phyloP scores from a whole-genome alignment of 768 basidiomycete species.

The Lactarius sanguifluus region DNA sequence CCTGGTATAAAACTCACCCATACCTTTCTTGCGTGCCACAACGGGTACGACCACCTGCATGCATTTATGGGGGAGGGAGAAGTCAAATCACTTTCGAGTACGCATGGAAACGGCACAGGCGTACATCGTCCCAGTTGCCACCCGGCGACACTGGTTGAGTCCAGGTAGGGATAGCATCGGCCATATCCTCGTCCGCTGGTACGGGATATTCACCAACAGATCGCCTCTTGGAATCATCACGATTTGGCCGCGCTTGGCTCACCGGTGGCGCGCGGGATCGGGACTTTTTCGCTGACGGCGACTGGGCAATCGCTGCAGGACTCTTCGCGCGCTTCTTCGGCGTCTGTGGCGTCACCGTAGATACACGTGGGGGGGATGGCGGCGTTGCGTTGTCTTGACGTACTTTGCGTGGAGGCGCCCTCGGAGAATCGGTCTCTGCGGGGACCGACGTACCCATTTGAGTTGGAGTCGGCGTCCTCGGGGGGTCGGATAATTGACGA shows the following conservation, averaged over 20 bases:
- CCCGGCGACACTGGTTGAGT: constrained; percentile 65
- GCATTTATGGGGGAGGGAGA: not conserved
- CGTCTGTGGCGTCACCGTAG: constrained; percentile 27
- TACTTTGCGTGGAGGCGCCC: constrained; percentile 19
- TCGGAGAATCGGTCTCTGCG: constrained; percentile 38
- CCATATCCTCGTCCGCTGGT: constrained; percentile 55
- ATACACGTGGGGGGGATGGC: constrained; percentile 21
- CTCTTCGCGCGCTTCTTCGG: constrained; percentile 49
- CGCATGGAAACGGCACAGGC: constrained; percentile 32
- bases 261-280: constrained; percentile 43
- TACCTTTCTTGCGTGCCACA: constrained; percentile 78
- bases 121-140: constrained; percentile 85
- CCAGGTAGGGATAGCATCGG: constrained; percentile 80
- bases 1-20: constrained; percentile 67
- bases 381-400: constrained; percentile 26
- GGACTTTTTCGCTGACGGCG: constrained; percentile 38
- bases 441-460: constrained; percentile 34
- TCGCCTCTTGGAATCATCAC: constrained; percentile 48
- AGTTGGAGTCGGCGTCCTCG: constrained; percentile 45
- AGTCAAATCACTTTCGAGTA: constrained; percentile 16
- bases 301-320: constrained; percentile 42
- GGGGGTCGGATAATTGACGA: constrained; percentile 47
- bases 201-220: constrained; percentile 72
- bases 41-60: constrained; percentile 72
- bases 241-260: constrained; percentile 33